A percentile compares a stretch with the other conserved stretches of the same genome.
Evolutionary conservation across 257 asterid species (phyloP).

Genomic region (Fraxinus cuspidata): DNA sequence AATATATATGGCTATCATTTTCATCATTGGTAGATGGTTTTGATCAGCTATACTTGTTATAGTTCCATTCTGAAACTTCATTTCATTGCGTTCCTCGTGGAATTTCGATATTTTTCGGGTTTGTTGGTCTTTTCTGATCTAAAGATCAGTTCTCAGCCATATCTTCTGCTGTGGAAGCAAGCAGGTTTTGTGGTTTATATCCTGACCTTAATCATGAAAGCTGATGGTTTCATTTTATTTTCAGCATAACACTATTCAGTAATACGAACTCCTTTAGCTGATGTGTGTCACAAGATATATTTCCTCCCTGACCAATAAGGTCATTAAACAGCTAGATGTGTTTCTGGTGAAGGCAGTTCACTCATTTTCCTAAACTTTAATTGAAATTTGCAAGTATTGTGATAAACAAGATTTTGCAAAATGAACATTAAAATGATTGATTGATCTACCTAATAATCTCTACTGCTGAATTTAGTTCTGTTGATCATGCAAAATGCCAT

Average conservation of each 20-base stretch:
- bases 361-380: conserved; percentile 15
- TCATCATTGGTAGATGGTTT: conserved; percentile 11
- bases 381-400: conserved; percentile 17
- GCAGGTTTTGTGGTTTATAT: conserved; percentile 8
- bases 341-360: neutral
- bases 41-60: conserved; percentile 22
- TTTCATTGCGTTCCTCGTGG: neutral
- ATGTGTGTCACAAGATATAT: conserved; percentile 18
- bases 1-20: conserved; percentile 16
- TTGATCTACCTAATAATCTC: conserved; percentile 5
- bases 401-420: conserved; percentile 1
- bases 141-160: neutral
- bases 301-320: conserved; percentile 10
- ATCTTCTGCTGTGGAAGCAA: conserved; percentile 22
- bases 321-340: too few species aligned
- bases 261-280: conserved; percentile 9
- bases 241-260: conserved; percentile 23
- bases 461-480: conserved; percentile 6
- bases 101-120: conserved; percentile 12
- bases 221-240: conserved; percentile 18
- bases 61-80: conserved; percentile 7
- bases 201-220: conserved; percentile 20
- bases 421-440: neutral
- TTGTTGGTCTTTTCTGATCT: neutral
- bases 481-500: conserved; percentile 1